Evolutionary conservation across 2,329 filamentous ascomycete genomes (phyloP).

Genomic region (Cladobotryum protrusum): DNA sequence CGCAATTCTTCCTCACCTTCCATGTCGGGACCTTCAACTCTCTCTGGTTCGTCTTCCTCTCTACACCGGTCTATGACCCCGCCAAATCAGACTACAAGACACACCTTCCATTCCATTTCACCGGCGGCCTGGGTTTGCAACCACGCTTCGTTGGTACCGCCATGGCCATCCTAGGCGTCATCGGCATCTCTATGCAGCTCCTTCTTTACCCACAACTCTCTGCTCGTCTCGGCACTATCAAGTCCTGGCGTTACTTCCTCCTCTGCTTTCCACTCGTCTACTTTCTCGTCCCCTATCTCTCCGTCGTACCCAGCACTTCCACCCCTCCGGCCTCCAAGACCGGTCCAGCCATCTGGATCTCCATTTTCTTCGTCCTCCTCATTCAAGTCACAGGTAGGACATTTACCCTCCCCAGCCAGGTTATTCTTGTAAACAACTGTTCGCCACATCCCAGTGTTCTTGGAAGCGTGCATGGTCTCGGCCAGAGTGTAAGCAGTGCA

Average conservation of each 20-base stretch:
- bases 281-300: conserved; percentile 62
- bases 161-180: conserved; percentile 67
- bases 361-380: conserved; percentile 55
- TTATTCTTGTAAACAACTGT: conserved; percentile 43
- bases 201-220: conserved; percentile 65
- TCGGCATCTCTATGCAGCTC: conserved; percentile 60
- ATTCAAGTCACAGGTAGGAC: conserved; percentile 63
- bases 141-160: conserved; percentile 67
- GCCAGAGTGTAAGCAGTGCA: conserved; percentile 52
- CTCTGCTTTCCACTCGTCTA: conserved; percentile 67
- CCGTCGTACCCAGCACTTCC: conserved; percentile 55
- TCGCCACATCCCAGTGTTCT: conserved; percentile 42
- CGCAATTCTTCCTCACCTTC: conserved; percentile 63
- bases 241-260: conserved; percentile 62
- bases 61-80: conserved; percentile 56
- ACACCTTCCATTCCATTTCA: conserved; percentile 55
- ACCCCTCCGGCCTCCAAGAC: conserved; percentile 45
- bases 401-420: conserved; percentile 46
- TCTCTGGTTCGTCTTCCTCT: conserved; percentile 71
- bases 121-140: conserved; percentile 69
- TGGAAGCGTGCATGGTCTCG: conserved; percentile 44
- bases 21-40: conserved; percentile 72
- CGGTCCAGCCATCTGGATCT: conserved; percentile 56
- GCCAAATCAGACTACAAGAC: conserved; percentile 24
- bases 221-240: conserved; percentile 58